A percentile compares a stretch with the other conserved stretches of the same genome.
These are phyloP conservation scores for Anisogramma anomala DNA, from an alignment of 2,329 filamentous ascomycete species.

Conservation along the genomic window DNA sequence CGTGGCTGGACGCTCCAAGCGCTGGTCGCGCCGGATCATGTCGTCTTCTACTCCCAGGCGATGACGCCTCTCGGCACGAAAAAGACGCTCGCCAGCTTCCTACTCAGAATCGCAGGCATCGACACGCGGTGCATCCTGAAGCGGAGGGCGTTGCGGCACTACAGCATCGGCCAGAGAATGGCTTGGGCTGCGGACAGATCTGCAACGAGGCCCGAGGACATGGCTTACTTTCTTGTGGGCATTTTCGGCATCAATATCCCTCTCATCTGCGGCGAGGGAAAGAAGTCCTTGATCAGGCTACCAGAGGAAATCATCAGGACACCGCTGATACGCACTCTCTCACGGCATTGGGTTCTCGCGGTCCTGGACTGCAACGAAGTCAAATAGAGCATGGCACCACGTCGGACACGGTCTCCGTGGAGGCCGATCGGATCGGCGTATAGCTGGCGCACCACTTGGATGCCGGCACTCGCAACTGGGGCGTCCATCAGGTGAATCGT, in stretches of 20 bases:
- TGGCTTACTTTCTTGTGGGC: slow-evolving; percentile 21
- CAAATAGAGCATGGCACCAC: too few relatives aligned
- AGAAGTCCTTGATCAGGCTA: slow-evolving; percentile 18
- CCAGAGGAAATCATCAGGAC: slow-evolving; percentile 20
- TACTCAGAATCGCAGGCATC: neutral
- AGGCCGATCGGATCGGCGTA: too few relatives aligned
- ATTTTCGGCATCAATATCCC: slow-evolving; percentile 21
- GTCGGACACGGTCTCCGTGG: too few relatives aligned
- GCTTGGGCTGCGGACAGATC: slow-evolving; percentile 19
- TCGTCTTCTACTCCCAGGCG: slow-evolving; percentile 15
- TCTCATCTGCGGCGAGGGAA: slow-evolving; percentile 22
- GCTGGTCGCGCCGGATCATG: slow-evolving; percentile 12
- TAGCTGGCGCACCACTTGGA: too few relatives aligned
- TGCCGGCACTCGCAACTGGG: too few relatives aligned
- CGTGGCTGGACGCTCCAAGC: slow-evolving; percentile 10
- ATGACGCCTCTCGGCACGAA: slow-evolving; percentile 9
- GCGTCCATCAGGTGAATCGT: too few relatives aligned
- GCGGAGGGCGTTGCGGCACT: neutral
- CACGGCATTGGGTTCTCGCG: slow-evolving; percentile 30
- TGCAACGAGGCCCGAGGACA: slow-evolving; percentile 18
- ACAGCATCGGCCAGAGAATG: slow-evolving; percentile 17
- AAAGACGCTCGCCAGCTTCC: slow-evolving; percentile 1
- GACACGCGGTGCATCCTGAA: slow-evolving; percentile 1
- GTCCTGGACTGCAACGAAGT: slow-evolving; percentile 35
- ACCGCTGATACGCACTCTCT: slow-evolving; percentile 16